Conservation (phyloP, 129 eudicot species). For the Ambrosia artemisiifolia region DNA sequence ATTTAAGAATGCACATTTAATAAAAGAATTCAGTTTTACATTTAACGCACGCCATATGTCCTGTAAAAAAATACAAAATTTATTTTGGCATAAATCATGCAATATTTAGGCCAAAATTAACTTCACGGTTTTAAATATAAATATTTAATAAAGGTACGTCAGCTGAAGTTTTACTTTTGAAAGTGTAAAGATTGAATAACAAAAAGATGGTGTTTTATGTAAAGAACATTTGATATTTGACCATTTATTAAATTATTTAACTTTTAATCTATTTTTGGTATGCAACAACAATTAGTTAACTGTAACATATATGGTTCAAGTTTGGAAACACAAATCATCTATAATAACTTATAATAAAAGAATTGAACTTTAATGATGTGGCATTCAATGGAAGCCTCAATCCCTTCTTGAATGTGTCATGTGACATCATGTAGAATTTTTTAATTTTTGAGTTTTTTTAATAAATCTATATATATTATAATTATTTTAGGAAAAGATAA, state of each 20-base stretch:
- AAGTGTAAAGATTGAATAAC: background rate
- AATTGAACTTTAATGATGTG: too few species aligned
- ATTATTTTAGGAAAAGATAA: too few species aligned
- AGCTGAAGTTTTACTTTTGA: background rate
- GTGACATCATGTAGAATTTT: too few species aligned
- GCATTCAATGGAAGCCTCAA: too few species aligned
- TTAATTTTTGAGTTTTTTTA: too few species aligned
- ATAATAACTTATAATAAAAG: too few species aligned
- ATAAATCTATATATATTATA: too few species aligned
- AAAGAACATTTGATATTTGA: background rate
- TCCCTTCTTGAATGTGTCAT: too few species aligned
- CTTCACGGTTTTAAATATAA: too few species aligned
- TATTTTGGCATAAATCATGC: constrained; percentile 22
- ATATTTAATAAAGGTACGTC: too few species aligned
- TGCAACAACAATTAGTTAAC: constrained; percentile 1
- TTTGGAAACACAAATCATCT: constrained; percentile 30
- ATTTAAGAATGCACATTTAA: background rate
- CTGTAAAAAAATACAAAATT: background rate
- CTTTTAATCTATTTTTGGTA: background rate
- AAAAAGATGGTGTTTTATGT: background rate
- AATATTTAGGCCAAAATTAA: constrained; percentile 11
- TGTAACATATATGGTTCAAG: constrained; percentile 7
- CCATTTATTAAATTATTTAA: background rate
- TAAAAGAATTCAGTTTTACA: constrained; percentile 6
- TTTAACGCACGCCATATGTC: constrained; percentile 14